Conservation (phyloP, 192 early-diverging fungal species). For the Podila epicladia region DNA sequence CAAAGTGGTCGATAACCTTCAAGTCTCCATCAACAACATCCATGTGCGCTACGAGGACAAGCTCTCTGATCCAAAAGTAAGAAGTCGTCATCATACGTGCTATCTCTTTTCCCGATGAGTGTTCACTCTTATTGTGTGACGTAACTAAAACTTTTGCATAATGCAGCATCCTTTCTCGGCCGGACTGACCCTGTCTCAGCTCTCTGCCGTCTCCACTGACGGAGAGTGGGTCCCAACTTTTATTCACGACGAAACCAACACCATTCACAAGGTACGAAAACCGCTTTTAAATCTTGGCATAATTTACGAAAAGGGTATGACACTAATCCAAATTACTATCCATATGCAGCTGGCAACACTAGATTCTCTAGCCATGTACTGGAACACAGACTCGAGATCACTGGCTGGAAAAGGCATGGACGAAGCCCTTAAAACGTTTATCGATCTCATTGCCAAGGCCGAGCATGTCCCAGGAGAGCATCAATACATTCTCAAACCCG, state of each 20-base stretch:
- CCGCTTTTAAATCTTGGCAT: neutral
- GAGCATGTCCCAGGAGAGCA: conserved; percentile 67
- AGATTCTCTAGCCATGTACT: conserved; percentile 86
- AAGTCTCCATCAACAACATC: conserved; percentile 94
- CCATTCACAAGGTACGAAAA: conserved; percentile 86
- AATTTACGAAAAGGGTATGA: neutral
- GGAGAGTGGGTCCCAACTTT: conserved; percentile 85
- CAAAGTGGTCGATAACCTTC: conserved; percentile 96
- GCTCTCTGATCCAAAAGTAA: conserved; percentile 71
- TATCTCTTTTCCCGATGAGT: neutral
- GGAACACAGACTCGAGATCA: conserved; percentile 81
- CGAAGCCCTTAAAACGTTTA: conserved; percentile 59
- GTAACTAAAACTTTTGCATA: neutral
- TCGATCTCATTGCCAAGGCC: conserved; percentile 67
- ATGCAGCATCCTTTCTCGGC: conserved; percentile 80
- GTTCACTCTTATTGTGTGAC: too few species aligned
- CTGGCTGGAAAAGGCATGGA: conserved; percentile 60
- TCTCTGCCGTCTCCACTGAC: conserved; percentile 93
- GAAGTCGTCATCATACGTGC: neutral
- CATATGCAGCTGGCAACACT: conserved; percentile 59
- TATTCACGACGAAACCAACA: conserved; percentile 77
- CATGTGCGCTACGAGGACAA: conserved; percentile 96
- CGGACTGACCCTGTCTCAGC: conserved; percentile 88
- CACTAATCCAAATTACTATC: neutral
- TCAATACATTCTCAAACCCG: conserved; percentile 91